Evolutionary conservation across 139 green algal species (phyloP).

Genomic region (Dunaliella sp.): DNA sequence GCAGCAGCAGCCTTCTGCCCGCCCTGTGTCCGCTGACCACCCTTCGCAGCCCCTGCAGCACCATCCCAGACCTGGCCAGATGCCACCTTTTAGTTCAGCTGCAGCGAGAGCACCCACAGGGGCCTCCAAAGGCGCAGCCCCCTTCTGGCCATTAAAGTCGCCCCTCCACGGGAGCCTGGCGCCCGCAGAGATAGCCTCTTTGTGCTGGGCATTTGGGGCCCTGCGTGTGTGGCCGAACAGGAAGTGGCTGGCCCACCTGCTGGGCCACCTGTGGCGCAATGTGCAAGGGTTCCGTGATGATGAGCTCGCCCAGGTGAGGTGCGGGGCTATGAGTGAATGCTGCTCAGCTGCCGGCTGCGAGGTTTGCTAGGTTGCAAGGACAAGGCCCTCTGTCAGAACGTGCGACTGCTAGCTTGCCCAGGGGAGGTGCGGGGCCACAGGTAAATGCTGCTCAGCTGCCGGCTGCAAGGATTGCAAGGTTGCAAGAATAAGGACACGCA

Average conservation of each 20-base stretch:
- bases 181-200: background rate
- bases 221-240: background rate
- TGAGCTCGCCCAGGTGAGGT: constrained; percentile 8
- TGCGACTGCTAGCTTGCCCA: constrained; percentile 8
- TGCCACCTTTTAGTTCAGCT: no score
- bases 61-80: background rate
- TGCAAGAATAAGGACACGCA: no score
- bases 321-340: no score
- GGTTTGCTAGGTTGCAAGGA: no score
- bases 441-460: no score
- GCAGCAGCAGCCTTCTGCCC: background rate
- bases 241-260: background rate
- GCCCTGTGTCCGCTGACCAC: no score
- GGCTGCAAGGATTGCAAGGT: no score
- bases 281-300: background rate
- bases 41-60: background rate
- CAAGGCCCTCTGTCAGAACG: no score
- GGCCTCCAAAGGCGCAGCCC: background rate
- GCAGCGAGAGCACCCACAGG: background rate
- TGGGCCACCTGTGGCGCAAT: background rate
- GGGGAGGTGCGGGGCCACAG: no score
- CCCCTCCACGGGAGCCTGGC: background rate
- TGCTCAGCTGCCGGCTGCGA: no score
- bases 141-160: background rate
- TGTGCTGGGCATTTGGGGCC: constrained; percentile 5